Evolutionary conservation across 495 filamentous ascomycete genomes (phyloP).

Genomic region (Thermochaetoides thermophila): DNA sequence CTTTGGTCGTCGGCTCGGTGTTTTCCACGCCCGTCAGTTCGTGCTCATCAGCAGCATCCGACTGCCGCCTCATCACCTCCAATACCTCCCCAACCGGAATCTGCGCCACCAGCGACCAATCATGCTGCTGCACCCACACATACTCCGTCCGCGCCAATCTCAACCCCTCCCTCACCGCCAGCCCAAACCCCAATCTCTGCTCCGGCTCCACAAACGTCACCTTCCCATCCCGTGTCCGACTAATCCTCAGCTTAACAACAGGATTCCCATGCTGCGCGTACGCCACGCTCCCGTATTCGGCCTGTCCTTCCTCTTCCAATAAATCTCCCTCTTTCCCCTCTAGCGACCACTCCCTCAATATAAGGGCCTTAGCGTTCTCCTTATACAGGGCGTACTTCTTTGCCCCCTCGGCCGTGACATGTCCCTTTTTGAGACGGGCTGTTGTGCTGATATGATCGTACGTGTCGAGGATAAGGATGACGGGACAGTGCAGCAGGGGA

Average conservation of each 20-base stretch:
- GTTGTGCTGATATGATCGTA: constrained; percentile 25
- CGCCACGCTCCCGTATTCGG: constrained; percentile 26
- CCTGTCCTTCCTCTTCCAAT: constrained; percentile 12
- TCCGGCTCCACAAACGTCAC: constrained; percentile 29
- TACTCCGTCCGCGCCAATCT: constrained; percentile 27
- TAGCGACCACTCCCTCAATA: constrained; percentile 17
- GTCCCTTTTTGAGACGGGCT: constrained; percentile 30
- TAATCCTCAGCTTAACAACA: constrained; percentile 20
- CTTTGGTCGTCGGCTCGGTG: not conserved
- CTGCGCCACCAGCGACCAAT: constrained; percentile 28
- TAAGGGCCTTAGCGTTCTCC: constrained; percentile 22
- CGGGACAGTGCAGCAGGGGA: constrained; percentile 17
- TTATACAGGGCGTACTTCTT: constrained; percentile 23
- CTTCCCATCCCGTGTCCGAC: constrained; percentile 18
- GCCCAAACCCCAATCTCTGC: constrained; percentile 29
- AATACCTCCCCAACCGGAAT: constrained; percentile 25
- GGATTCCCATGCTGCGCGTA: constrained; percentile 19
- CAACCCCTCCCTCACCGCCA: constrained; percentile 30
- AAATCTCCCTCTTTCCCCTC: constrained; percentile 1
- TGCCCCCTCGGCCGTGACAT: constrained; percentile 27
- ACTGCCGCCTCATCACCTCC: constrained; percentile 22
- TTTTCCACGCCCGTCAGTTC: not conserved
- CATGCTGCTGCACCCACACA: constrained; percentile 36
- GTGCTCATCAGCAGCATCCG: not conserved
- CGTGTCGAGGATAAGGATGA: constrained; percentile 32